phyloP scores from a whole-genome alignment of 495 filamentous ascomycete genomes.

The Penicillium antarcticum region DNA sequence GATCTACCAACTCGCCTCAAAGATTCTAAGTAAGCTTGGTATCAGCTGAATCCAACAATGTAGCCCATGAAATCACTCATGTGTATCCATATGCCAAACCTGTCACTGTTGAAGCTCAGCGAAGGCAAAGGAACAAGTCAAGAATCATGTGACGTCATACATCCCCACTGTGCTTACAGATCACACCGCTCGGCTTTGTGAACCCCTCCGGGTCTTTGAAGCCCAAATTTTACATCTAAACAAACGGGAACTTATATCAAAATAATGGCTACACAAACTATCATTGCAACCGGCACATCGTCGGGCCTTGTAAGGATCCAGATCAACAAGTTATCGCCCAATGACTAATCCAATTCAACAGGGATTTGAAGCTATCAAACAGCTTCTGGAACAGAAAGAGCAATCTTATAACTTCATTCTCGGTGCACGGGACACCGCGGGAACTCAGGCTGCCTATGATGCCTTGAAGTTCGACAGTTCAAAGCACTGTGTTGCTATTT shows the following conservation, averaged over 20 bases:
- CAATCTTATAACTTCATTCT: constrained; percentile 25
- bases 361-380: constrained; percentile 31
- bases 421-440: constrained; percentile 21
- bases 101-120: too few relatives aligned
- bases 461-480: constrained; percentile 18
- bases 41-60: too few relatives aligned
- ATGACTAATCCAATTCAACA: not conserved
- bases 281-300: constrained; percentile 28
- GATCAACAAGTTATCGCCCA: not conserved
- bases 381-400: constrained; percentile 21
- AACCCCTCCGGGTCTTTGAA: not conserved
- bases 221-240: not conserved
- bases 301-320: constrained; percentile 21
- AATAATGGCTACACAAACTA: constrained; percentile 16
- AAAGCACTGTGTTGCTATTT: constrained; percentile 18
- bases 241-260: not conserved
- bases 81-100: too few relatives aligned
- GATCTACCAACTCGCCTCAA: too few relatives aligned
- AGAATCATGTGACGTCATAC: too few relatives aligned
- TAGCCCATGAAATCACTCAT: too few relatives aligned
- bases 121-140: too few relatives aligned
- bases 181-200: too few relatives aligned
- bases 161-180: too few relatives aligned
- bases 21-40: too few relatives aligned
- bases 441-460: constrained; percentile 18